These are phyloP conservation scores for Xylaria sp. DNA, from an alignment of 2,329 filamentous ascomycete genomes.

Conservation along the genomic window DNA sequence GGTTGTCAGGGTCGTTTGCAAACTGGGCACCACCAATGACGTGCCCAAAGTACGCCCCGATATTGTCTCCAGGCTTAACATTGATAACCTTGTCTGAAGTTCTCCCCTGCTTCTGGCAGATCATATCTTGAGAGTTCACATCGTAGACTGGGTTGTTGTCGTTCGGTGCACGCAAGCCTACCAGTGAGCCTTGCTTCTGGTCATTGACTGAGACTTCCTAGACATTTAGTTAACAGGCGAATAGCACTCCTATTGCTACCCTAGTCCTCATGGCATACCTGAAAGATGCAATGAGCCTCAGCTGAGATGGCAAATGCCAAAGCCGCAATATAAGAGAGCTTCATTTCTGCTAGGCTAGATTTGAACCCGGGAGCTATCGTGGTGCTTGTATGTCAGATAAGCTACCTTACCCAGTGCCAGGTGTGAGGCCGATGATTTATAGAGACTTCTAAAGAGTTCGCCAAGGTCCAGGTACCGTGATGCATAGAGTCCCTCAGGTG, in stretches of 20 bases:
- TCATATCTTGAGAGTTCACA: conserved; percentile 59
- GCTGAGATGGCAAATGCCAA: conserved; percentile 51
- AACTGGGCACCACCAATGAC: conserved; percentile 64
- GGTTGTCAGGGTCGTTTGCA: conserved; percentile 60
- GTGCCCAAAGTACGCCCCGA: conserved; percentile 64
- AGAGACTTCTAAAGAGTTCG: not conserved
- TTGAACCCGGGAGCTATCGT: not conserved
- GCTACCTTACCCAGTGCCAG: not conserved
- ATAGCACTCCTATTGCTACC: not conserved
- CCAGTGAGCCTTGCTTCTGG: conserved; percentile 54
- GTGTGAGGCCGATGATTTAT: conserved; percentile 23
- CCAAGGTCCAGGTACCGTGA: not conserved
- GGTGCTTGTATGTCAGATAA: conserved; percentile 4
- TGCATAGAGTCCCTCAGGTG: not conserved
- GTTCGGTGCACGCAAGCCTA: conserved; percentile 58
- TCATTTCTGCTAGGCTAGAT: conserved; percentile 47
- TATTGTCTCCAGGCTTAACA: conserved; percentile 61
- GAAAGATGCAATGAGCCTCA: conserved; percentile 56
- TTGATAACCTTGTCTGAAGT: conserved; percentile 57
- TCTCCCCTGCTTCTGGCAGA: conserved; percentile 58
- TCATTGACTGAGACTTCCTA: conserved; percentile 60
- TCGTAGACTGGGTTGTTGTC: conserved; percentile 65
- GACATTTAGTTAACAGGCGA: conserved; percentile 28
- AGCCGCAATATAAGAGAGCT: conserved; percentile 49
- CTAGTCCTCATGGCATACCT: conserved; percentile 44